A percentile compares a stretch with the other conserved stretches of the same genome.
Evolutionary conservation across 345 rosid genomes (phyloP).

Genomic region (Eucalyptus regnans): DNA sequence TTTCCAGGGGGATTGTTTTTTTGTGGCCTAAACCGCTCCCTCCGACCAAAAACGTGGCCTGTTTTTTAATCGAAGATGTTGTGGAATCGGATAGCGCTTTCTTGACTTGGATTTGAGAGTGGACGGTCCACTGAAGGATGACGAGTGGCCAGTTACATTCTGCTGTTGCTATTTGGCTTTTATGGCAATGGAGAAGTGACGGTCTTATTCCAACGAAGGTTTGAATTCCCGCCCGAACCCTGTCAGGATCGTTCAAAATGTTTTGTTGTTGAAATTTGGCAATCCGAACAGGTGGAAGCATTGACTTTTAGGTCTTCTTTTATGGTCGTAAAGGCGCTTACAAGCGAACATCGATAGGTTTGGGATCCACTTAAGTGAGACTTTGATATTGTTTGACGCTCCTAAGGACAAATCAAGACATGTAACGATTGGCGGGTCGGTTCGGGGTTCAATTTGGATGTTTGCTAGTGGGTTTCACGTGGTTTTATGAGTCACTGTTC

Average conservation of each 20-base stretch:
- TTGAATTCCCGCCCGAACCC: not conserved
- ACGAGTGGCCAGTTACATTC: not conserved
- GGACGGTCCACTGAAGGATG: not conserved
- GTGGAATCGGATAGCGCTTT: not conserved
- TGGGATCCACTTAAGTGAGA: not conserved
- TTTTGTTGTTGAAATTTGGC: not conserved
- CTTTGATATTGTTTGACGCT: not conserved
- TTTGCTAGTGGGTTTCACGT: not conserved
- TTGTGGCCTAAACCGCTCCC: not conserved
- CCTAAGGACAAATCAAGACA: not conserved
- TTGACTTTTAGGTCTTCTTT: not conserved
- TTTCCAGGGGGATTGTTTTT: not conserved
- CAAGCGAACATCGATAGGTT: not conserved
- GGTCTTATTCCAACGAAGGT: not conserved
- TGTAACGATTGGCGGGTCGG: fast-evolving
- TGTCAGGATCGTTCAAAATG: not conserved
- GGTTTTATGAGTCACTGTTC: not conserved
- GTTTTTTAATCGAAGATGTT: not conserved
- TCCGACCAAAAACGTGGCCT: not conserved
- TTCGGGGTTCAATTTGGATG: not conserved
- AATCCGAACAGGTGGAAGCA: not conserved
- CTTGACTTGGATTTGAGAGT: not conserved
- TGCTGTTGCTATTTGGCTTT: not conserved
- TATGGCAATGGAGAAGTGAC: not conserved
- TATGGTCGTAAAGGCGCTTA: not conserved